A percentile compares a stretch with the other conserved stretches of the same genome.
Conservation (phyloP, 345 rosid species). For the Pistacia integerrima region DNA sequence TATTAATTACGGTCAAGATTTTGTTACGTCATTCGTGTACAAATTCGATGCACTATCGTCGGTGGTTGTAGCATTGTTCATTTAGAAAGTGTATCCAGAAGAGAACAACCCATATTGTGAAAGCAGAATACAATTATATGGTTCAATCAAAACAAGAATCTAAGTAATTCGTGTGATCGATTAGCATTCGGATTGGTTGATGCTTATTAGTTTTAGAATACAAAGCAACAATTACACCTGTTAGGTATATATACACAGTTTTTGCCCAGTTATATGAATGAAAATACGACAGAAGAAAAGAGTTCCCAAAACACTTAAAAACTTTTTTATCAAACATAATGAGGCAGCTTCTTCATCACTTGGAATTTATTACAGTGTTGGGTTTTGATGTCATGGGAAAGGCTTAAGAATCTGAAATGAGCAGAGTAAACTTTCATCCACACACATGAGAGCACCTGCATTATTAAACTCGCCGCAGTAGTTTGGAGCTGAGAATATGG, state of each 20-base stretch:
- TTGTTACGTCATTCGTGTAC: too few relatives aligned
- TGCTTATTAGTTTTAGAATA: not conserved
- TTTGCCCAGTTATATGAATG: not conserved
- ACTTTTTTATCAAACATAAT: not conserved
- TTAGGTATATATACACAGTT: not conserved
- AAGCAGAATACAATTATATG: too few relatives aligned
- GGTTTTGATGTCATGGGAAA: not conserved
- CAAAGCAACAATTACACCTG: not conserved
- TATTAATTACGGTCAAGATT: too few relatives aligned
- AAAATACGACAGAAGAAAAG: too few relatives aligned
- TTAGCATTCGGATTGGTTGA: not conserved
- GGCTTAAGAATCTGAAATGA: constrained; percentile 54
- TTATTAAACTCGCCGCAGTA: constrained; percentile 54
- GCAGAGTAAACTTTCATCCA: constrained; percentile 46
- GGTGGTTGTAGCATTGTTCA: not conserved
- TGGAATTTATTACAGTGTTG: not conserved
- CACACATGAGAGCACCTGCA: constrained; percentile 51
- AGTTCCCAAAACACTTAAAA: not conserved
- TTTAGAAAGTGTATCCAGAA: too few relatives aligned
- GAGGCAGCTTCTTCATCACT: not conserved
- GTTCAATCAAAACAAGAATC: not conserved
- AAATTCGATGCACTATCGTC: too few relatives aligned
- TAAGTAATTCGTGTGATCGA: not conserved
- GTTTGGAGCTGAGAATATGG: constrained; percentile 56
- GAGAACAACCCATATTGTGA: not conserved